Percentiles rank a stretch among this genome's conserved stretches.
phyloP scores from a whole-genome alignment of 768 basidiomycete genomes.

The Agaricus subrufescens region DNA sequence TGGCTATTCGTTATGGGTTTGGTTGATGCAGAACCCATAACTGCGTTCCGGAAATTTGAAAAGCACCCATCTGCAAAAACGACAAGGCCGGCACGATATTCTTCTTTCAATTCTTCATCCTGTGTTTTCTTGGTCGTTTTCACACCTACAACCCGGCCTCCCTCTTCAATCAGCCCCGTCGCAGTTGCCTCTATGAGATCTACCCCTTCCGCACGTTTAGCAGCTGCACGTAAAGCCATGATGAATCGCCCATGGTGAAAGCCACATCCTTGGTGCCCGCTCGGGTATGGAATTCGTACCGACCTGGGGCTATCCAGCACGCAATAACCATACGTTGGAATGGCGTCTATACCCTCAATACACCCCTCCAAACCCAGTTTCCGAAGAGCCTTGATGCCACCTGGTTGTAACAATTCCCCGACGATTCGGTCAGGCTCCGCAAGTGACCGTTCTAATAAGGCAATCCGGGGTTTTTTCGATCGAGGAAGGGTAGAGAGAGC shows the following conservation, averaged over 20 bases:
- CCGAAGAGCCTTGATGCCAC: constrained; percentile 72
- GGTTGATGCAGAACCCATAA: constrained; percentile 48
- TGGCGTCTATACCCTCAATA: constrained; percentile 85
- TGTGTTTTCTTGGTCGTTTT: constrained; percentile 44
- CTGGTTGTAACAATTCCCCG: constrained; percentile 94
- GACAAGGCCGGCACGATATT: constrained; percentile 69
- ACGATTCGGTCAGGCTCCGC: constrained; percentile 95
- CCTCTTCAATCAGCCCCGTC: constrained; percentile 64
- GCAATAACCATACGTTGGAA: constrained; percentile 82
- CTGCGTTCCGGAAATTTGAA: constrained; percentile 78
- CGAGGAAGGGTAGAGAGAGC: constrained; percentile 64
- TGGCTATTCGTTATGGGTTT: constrained; percentile 63
- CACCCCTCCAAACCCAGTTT: constrained; percentile 73
- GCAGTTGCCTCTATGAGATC: constrained; percentile 85
- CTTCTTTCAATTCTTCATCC: constrained; percentile 30
- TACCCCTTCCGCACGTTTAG: constrained; percentile 55
- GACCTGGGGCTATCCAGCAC: constrained; percentile 60
- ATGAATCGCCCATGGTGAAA: constrained; percentile 96
- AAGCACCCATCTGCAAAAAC: constrained; percentile 93
- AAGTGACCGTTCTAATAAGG: constrained; percentile 86
- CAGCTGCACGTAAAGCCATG: constrained; percentile 68
- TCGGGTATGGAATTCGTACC: constrained; percentile 90
- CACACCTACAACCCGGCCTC: constrained; percentile 59
- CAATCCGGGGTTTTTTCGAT: constrained; percentile 62
- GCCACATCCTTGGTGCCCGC: constrained; percentile 63